Conservation (phyloP, 164 flowering plant genomes). For the Stephania cephalantha region DNA sequence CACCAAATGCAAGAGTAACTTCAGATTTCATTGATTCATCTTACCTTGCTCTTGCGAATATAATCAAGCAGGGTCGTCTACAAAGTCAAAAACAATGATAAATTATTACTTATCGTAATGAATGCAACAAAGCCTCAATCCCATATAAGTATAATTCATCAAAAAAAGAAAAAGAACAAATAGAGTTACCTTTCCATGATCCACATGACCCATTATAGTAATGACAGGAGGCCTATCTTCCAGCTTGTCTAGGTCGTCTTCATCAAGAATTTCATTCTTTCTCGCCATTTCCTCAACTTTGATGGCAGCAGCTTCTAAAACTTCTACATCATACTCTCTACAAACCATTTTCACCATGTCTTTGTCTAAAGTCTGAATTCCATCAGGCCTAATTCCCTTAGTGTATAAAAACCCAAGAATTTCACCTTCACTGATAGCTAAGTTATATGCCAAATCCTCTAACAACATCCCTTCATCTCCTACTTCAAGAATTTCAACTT, state of each 20-base stretch:
- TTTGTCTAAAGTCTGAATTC: slow-evolving; percentile 62
- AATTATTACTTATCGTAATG: slow-evolving; percentile 13
- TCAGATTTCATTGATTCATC: neutral
- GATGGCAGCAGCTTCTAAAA: slow-evolving; percentile 61
- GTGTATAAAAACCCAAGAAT: slow-evolving; percentile 68
- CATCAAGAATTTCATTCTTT: slow-evolving; percentile 78
- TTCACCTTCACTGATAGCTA: slow-evolving; percentile 78
- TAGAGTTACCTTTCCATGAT: slow-evolving; percentile 81
- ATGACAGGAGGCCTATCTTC: slow-evolving; percentile 85
- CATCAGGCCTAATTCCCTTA: slow-evolving; percentile 76
- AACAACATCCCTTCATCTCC: slow-evolving; percentile 76
- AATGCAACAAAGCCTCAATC: neutral
- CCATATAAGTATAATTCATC: too few relatives aligned
- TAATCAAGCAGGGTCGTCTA: slow-evolving; percentile 96
- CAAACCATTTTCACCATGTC: slow-evolving; percentile 89
- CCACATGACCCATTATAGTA: slow-evolving; percentile 98
- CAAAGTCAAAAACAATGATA: slow-evolving; percentile 23
- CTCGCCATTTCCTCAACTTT: slow-evolving; percentile 78
- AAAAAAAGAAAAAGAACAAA: neutral
- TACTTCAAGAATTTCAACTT: slow-evolving; percentile 86
- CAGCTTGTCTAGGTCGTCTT: slow-evolving; percentile 79
- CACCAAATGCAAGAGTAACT: neutral
- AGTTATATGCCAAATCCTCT: slow-evolving; percentile 72
- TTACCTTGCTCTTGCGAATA: slow-evolving; percentile 89
- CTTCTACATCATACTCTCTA: slow-evolving; percentile 75